Conservation (phyloP, 371 early-diverging fungal species). For the Capniomyces stellatus region DNA sequence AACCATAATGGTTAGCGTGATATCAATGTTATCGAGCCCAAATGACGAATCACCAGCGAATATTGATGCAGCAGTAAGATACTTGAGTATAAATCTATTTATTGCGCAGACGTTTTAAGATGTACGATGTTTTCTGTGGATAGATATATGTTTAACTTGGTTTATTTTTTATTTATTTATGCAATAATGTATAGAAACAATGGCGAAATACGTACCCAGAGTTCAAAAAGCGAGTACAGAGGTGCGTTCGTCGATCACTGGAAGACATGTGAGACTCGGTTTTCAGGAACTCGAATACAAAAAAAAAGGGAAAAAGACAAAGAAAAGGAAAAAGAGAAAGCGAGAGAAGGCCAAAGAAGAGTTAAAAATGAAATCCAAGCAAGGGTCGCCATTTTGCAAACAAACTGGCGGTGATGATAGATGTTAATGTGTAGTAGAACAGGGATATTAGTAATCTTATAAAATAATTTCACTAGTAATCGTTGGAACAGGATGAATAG, state of each 20-base stretch:
- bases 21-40: slow-evolving; percentile 88
- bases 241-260: slow-evolving; percentile 15
- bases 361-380: too few species aligned
- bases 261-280: slow-evolving; percentile 5
- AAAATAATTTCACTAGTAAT: too few species aligned
- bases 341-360: too few species aligned
- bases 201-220: slow-evolving; percentile 9
- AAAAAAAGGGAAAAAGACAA: too few species aligned
- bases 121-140: too few species aligned
- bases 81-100: neutral
- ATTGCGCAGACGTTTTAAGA: neutral
- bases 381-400: too few species aligned
- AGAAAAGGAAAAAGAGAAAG: too few species aligned
- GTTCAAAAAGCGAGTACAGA: slow-evolving; percentile 11
- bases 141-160: neutral
- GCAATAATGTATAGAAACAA: slow-evolving; percentile 7
- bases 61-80: slow-evolving; percentile 63
- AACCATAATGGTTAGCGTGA: slow-evolving; percentile 85
- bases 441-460: too few species aligned
- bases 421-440: too few species aligned
- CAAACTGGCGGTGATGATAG: too few species aligned
- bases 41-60: slow-evolving; percentile 97
- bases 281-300: too few species aligned
- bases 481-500: too few species aligned
- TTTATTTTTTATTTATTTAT: neutral